Conservation (phyloP, 192 early-diverging fungal species). For the Dissophora globulifera region DNA sequence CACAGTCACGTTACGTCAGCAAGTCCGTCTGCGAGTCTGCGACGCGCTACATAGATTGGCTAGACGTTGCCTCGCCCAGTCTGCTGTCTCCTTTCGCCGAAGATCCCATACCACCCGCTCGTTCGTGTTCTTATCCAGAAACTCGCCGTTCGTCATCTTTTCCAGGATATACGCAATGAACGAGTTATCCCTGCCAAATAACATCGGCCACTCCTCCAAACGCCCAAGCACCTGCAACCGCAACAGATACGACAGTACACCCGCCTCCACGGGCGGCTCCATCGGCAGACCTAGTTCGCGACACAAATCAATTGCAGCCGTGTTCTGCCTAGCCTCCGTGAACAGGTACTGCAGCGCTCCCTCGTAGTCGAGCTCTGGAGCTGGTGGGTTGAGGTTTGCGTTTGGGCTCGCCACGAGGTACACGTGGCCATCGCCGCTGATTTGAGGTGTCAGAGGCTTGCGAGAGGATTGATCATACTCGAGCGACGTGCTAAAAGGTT, state of each 20-base stretch:
- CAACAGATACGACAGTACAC: conserved; percentile 27
- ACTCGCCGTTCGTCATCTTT: conserved; percentile 19
- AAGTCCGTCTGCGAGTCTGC: too few relatives aligned
- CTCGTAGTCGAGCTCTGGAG: conserved; percentile 4
- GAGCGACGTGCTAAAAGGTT: not conserved
- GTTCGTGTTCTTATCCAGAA: conserved; percentile 8
- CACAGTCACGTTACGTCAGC: not conserved
- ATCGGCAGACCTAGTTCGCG: conserved; percentile 13
- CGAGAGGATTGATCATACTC: conserved; percentile 15
- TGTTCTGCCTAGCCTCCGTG: conserved; percentile 1
- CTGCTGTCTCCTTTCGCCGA: conserved; percentile 14
- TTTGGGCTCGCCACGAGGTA: not conserved
- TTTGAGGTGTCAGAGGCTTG: not conserved
- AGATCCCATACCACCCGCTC: conserved; percentile 38
- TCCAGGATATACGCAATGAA: conserved; percentile 34
- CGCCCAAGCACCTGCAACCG: conserved; percentile 26
- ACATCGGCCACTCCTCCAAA: conserved; percentile 28
- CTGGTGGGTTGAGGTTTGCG: conserved; percentile 6
- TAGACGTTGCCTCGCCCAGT: too few relatives aligned
- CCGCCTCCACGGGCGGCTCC: conserved; percentile 21
- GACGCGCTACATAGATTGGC: too few relatives aligned
- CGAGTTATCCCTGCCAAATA: conserved; percentile 32
- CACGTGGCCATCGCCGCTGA: not conserved
- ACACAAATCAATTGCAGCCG: conserved; percentile 12
- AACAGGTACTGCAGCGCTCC: conserved; percentile 30